Conservation (phyloP, 257 asterid species). For the Solanum neorickii region DNA sequence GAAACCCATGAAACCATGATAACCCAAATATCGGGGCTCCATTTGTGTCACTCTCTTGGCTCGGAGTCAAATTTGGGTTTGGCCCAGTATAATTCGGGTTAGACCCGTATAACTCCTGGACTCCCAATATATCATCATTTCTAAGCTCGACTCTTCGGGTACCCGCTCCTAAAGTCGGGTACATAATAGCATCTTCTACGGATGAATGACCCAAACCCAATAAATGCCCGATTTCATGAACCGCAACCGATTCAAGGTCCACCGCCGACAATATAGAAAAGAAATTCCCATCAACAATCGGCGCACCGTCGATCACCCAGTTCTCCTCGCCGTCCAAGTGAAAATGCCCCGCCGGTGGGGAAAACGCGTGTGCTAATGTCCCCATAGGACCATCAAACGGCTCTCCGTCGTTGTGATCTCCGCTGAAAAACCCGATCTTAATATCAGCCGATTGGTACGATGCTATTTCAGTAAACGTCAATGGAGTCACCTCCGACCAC, state of each 20-base stretch:
- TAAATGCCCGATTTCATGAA: slow-evolving; percentile 85
- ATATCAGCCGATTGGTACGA: slow-evolving; percentile 41
- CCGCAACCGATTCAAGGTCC: slow-evolving; percentile 85
- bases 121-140: slow-evolving; percentile 50
- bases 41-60: slow-evolving; percentile 22
- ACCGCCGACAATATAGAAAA: slow-evolving; percentile 33
- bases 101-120: slow-evolving; percentile 66
- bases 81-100: slow-evolving; percentile 63
- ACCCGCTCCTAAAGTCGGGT: slow-evolving; percentile 56
- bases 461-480: slow-evolving; percentile 39
- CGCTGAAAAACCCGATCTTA: slow-evolving; percentile 44
- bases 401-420: slow-evolving; percentile 88
- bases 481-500: slow-evolving; percentile 79
- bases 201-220: slow-evolving; percentile 92
- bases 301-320: slow-evolving; percentile 69
- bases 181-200: slow-evolving; percentile 66
- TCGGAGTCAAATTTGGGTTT: slow-evolving; percentile 22
- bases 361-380: slow-evolving; percentile 77
- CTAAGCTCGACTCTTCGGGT: slow-evolving; percentile 54
- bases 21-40: slow-evolving; percentile 14
- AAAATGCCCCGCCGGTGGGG: slow-evolving; percentile 64
- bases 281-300: slow-evolving; percentile 9
- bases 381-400: slow-evolving; percentile 84
- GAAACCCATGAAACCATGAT: not conserved
- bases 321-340: slow-evolving; percentile 75